phyloP scores from a whole-genome alignment of 345 rosid genomes.

The Anacardium occidentale region DNA sequence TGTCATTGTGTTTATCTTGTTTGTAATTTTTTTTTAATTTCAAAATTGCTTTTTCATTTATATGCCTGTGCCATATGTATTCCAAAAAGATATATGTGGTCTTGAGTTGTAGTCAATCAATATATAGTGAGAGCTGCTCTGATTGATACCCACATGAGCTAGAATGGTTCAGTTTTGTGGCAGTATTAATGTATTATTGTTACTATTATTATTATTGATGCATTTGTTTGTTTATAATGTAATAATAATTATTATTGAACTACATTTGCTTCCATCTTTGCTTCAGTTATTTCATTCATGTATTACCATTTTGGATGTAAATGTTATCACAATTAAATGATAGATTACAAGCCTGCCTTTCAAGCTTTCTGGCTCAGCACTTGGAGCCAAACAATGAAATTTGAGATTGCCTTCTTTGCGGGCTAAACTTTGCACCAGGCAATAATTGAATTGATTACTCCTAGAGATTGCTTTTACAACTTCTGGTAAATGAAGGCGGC shows the following conservation, averaged over 20 bases:
- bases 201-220: neutral
- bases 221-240: neutral
- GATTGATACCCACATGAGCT: neutral
- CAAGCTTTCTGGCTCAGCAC: too few species aligned
- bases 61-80: neutral
- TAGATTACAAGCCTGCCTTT: too few species aligned
- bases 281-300: too few species aligned
- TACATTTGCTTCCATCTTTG: neutral
- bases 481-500: too few species aligned
- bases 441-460: too few species aligned
- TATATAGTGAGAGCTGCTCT: neutral
- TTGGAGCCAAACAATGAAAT: too few species aligned
- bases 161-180: neutral
- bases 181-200: neutral
- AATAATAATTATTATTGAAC: neutral
- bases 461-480: too few species aligned
- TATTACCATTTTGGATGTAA: too few species aligned
- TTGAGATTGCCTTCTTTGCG: too few species aligned
- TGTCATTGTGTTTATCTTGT: neutral
- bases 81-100: slow-evolving; percentile 7
- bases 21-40: neutral
- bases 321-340: too few species aligned
- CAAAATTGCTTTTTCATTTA: neutral
- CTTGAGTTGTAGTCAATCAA: neutral
- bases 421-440: too few species aligned